Base-by-base conservation (phyloP, 495 filamentous ascomycete genomes). In the Hypomontagnella submonticulosa region DNA sequence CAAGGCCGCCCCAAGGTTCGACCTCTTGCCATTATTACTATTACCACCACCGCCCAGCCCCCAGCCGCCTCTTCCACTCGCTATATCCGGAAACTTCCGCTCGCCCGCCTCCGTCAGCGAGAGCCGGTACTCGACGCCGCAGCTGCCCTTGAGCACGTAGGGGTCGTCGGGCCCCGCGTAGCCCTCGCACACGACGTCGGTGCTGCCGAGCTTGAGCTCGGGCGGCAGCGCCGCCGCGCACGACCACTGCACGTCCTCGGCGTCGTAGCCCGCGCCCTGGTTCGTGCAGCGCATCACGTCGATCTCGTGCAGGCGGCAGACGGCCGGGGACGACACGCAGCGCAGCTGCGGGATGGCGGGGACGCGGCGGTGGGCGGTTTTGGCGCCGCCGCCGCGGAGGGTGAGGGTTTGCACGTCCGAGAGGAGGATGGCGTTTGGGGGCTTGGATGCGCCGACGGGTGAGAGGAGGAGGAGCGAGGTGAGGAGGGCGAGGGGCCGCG, bases 161-260 rank as follows among this genome's bases (percentile, higher is more conserved):
- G 84, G 83, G 71, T 99, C 95, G 15, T 92, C 85, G 0, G 89
- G 76, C 9, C 73, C 77, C 13, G 84, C 80, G 75, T 97, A 98
- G 7, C 95, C 95, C 71, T 99, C 95, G 74, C 95, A 99, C 3
- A 92, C 80, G 9, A 99, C 95, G 55, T 99, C 94, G 2, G 95
- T 97, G 20, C 84, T 79, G 34, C 93, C 95, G 10, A 98, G 85
- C 72, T 95, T 95, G 73, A 99, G 90, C 68, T 96, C 90, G 0
- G 83, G 72, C 0, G 95, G 95, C 0, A 98, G 78, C 3, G 83
- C 78, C 0, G 95, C 92, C 1, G 86, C 87, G 76, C 95, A 99
- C 0, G 90, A 88, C 95, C 95, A 99, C 74, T 94, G 86, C 34
- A 97, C 80, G 76, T 93, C 87, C 71, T 91, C 84, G 19, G 79